Base-by-base conservation (phyloP, 495 filamentous ascomycete genomes). In the Daldinia vernicosa region DNA sequence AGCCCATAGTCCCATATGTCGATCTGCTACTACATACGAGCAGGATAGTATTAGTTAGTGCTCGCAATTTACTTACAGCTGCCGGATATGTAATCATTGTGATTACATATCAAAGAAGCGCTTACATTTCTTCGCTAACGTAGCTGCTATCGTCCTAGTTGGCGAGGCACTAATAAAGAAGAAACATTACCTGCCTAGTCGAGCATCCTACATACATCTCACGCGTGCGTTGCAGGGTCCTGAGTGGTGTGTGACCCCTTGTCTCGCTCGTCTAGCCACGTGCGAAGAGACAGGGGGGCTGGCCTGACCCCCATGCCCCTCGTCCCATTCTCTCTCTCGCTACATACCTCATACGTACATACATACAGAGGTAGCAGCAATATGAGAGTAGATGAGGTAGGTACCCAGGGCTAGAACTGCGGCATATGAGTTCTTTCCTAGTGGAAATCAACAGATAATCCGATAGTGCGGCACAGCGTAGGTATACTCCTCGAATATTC, bases 241-340 rank as follows among this genome's bases (percentile, higher is more conserved):
- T 19, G 54, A 30, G 50, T 60, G 55, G 69, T 47, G 52, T 51
- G 56, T 40, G 51, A 27, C 15, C 26, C 61, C 60, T 15, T 60
- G 61, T 61, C 67, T 60, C 57, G 15, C 63, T 40, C 39, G 39
- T 56, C 60, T 24, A 63, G 66, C 70, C 70, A 73, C 70, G 70
- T 69, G 70, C 66, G 66, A 52, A 66, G 51, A 40, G 62, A 69
- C 66, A 7, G 28, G 61, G 66, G 70, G 15, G 30, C 27, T 33
- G 27, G 26, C 39, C n/a, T 59, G 45, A 43, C 65, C 66, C 62
- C 64, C 66, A 62, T 67, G 57, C 35, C 67, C 62, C 32, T 58
- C 56, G 53, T 67, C 68, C 67, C 56, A 55, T 60, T 56, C 17
- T 55, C 35, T 60, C 22, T 27, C 28, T 6, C 33, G n/a, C 15